These are phyloP conservation scores for Calonectria hongkongensis DNA, from an alignment of 2,329 filamentous ascomycete species.

Conservation along the genomic window DNA sequence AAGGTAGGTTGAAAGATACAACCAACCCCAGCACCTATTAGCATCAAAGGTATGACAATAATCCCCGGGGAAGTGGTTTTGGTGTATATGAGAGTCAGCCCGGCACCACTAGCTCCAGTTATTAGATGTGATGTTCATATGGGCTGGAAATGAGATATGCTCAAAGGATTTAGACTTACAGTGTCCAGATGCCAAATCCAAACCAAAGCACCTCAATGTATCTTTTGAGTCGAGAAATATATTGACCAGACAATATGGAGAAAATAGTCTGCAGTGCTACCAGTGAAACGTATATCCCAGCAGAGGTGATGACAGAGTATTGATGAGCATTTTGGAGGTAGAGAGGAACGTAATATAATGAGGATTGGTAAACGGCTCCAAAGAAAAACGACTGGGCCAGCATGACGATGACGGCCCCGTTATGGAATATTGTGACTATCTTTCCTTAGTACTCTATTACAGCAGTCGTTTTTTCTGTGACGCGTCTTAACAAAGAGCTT, in stretches of 20 bases:
- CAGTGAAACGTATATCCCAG: constrained; percentile 70
- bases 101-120: constrained; percentile 62
- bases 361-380: constrained; percentile 75
- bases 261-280: constrained; percentile 67
- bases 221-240: constrained; percentile 73
- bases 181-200: constrained; percentile 60
- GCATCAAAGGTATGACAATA: constrained; percentile 67
- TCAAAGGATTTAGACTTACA: constrained; percentile 51
- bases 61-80: constrained; percentile 65
- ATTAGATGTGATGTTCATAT: background rate
- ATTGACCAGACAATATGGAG: constrained; percentile 72
- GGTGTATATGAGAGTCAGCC: constrained; percentile 71
- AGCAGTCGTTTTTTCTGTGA: background rate
- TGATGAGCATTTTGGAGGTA: constrained; percentile 75
- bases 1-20: constrained; percentile 69
- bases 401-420: constrained; percentile 71
- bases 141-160: too few species aligned
- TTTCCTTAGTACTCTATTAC: background rate
- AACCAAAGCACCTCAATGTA: constrained; percentile 76
- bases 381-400: constrained; percentile 76
- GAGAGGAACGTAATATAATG: constrained; percentile 76
- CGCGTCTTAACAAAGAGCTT: background rate
- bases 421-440: constrained; percentile 71
- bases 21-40: constrained; percentile 73
- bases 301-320: constrained; percentile 65